These are phyloP conservation scores for Talaromyces piceae DNA, from an alignment of 2,329 filamentous ascomycete genomes.

Conservation along the genomic window DNA sequence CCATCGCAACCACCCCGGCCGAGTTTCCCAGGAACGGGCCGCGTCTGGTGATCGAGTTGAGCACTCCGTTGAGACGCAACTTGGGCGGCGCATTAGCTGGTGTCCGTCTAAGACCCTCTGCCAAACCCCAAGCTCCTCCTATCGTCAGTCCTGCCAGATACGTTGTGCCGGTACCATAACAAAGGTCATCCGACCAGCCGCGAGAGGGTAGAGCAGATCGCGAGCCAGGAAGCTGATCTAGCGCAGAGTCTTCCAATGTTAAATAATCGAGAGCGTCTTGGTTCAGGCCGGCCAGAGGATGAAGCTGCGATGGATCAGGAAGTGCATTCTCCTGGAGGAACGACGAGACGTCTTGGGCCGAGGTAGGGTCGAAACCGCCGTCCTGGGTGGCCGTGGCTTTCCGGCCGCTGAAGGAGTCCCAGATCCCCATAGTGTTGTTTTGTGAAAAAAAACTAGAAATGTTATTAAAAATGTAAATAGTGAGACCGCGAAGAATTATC, in stretches of 20 bases:
- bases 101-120: slow-evolving; percentile 73
- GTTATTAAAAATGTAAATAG: slow-evolving; percentile 3
- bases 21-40: slow-evolving; percentile 96
- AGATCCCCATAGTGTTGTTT: slow-evolving; percentile 49
- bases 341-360: slow-evolving; percentile 72
- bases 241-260: slow-evolving; percentile 80
- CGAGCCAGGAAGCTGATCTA: slow-evolving; percentile 77
- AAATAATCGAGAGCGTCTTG: slow-evolving; percentile 92
- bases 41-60: slow-evolving; percentile 88
- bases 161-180: slow-evolving; percentile 92
- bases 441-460: not conserved
- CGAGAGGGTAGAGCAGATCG: slow-evolving; percentile 86
- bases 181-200: slow-evolving; percentile 96
- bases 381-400: slow-evolving; percentile 46
- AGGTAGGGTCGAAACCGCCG: slow-evolving; percentile 62
- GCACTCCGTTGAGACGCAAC: slow-evolving; percentile 83
- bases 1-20: slow-evolving; percentile 88
- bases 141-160: slow-evolving; percentile 80
- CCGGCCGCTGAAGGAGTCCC: slow-evolving; percentile 56
- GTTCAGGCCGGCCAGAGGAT: slow-evolving; percentile 89
- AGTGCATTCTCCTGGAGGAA: slow-evolving; percentile 73
- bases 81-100: slow-evolving; percentile 71
- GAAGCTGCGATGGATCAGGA: slow-evolving; percentile 79
- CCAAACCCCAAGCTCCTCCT: slow-evolving; percentile 86
- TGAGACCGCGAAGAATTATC: not conserved